Conservation (phyloP, 805 yeast species). For the Ogataea populi-albae region DNA sequence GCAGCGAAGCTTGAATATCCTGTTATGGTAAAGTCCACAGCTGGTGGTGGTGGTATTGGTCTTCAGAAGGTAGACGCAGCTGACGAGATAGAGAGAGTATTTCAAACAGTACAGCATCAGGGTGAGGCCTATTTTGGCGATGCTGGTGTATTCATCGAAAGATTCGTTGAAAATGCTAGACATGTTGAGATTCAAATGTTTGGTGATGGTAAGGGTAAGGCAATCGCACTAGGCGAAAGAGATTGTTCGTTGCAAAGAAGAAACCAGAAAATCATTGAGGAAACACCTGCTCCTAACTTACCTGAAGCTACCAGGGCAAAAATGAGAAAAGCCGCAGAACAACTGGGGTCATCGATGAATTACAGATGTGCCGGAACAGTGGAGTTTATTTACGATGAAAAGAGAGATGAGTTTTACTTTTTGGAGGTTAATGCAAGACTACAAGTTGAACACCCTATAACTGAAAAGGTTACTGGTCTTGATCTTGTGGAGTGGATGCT, state of each 20-base stretch:
- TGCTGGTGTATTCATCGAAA: slow-evolving; percentile 90
- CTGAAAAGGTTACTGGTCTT: slow-evolving; percentile 91
- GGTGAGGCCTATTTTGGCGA: slow-evolving; percentile 93
- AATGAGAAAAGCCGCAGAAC: slow-evolving; percentile 83
- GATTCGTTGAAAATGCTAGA: slow-evolving; percentile 92
- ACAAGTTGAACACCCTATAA: slow-evolving; percentile 97
- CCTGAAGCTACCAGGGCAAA: slow-evolving; percentile 72
- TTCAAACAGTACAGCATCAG: slow-evolving; percentile 89
- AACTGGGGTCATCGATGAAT: slow-evolving; percentile 74
- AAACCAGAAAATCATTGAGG: slow-evolving; percentile 94
- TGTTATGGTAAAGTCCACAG: slow-evolving; percentile 94
- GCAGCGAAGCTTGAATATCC: slow-evolving; percentile 83
- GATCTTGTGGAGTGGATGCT: slow-evolving; percentile 98
- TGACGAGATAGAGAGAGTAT: slow-evolving; percentile 77
- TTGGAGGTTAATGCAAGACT: slow-evolving; percentile 94
- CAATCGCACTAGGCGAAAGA: slow-evolving; percentile 93
- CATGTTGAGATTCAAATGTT: slow-evolving; percentile 96
- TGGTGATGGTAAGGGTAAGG: slow-evolving; percentile 93
- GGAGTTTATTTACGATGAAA: slow-evolving; percentile 88
- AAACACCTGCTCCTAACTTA: slow-evolving; percentile 95
- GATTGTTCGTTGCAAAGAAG: slow-evolving; percentile 97
- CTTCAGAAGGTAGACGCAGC: slow-evolving; percentile 86
- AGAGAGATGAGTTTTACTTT: slow-evolving; percentile 86
- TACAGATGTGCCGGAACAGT: slow-evolving; percentile 98
- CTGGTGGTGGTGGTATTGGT: slow-evolving; percentile 99